These are phyloP conservation scores for Aspergillus sparsus DNA, from an alignment of 495 filamentous ascomycete species.

Conservation along the genomic window DNA sequence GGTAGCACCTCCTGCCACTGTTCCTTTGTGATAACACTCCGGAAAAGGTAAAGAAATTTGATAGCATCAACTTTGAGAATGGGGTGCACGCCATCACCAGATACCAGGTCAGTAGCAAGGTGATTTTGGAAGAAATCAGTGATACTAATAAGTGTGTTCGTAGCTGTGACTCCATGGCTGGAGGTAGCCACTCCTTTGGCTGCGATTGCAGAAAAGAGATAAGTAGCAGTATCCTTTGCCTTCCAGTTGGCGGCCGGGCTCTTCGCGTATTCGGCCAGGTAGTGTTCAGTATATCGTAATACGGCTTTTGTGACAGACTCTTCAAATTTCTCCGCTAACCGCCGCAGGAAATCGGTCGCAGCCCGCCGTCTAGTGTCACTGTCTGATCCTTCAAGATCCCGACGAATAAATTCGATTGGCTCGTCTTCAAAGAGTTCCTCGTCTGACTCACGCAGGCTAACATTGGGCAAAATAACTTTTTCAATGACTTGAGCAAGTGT, in stretches of 20 bases:
- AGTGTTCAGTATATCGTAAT: conserved; percentile 76
- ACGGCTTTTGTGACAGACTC: conserved; percentile 77
- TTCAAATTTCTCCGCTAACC: conserved; percentile 86
- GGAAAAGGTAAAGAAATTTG: conserved; percentile 94
- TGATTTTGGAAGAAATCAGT: conserved; percentile 90
- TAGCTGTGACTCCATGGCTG: conserved; percentile 82
- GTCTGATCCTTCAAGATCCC: conserved; percentile 94
- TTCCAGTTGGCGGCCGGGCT: conserved; percentile 81
- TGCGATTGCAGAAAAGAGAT: conserved; percentile 90
- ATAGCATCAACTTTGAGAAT: conserved; percentile 97
- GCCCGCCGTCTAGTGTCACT: conserved; percentile 88
- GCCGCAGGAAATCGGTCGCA: conserved; percentile 88
- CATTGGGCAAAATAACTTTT: conserved; percentile 92
- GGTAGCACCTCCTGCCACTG: conserved; percentile 89
- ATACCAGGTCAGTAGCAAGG: conserved; percentile 78
- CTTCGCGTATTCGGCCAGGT: conserved; percentile 66
- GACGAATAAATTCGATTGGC: conserved; percentile 96
- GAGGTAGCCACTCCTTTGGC: conserved; percentile 85
- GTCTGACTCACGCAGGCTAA: conserved; percentile 85
- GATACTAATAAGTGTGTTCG: conserved; percentile 79
- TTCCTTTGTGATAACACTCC: conserved; percentile 80
- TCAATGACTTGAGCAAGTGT: conserved; percentile 82
- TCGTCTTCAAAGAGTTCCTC: conserved; percentile 97
- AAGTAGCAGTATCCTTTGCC: conserved; percentile 94
- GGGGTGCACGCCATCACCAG: conserved; percentile 64